Percentiles rank a stretch among this genome's conserved stretches.
phyloP scores from a whole-genome alignment of 352 stramenopile genomes.

The Phytophthora citricola region DNA sequence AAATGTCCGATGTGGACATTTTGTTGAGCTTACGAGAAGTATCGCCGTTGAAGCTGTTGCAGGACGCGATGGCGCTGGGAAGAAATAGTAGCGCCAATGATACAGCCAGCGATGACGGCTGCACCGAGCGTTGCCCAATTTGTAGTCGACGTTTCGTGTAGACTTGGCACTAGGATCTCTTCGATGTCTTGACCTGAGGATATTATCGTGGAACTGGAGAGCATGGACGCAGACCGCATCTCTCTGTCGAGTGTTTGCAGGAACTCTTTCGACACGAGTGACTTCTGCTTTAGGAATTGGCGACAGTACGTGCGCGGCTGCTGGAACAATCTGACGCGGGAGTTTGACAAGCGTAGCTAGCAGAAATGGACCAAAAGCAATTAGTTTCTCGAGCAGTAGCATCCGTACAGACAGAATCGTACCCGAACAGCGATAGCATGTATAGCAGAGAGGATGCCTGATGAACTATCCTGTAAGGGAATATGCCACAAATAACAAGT shows the following conservation, averaged over 20 bases:
- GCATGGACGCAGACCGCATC: conserved; percentile 21
- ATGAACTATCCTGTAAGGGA: conserved; percentile 50
- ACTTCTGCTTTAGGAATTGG: conserved; percentile 30
- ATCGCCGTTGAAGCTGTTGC: conserved; percentile 19
- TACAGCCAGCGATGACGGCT: conserved; percentile 38
- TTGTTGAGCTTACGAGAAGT: conserved; percentile 7
- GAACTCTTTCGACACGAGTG: conserved; percentile 33
- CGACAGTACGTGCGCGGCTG: conserved; percentile 28
- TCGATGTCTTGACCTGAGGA: conserved; percentile 23
- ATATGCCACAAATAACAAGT: not conserved
- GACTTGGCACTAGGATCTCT: conserved; percentile 8
- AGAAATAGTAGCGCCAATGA: conserved; percentile 31
- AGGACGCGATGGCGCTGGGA: conserved; percentile 23
- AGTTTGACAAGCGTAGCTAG: conserved; percentile 29
- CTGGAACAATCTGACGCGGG: conserved; percentile 31
- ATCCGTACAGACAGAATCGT: conserved; percentile 4
- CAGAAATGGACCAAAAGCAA: not conserved
- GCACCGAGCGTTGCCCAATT: conserved; percentile 42
- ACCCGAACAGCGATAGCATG: conserved; percentile 64
- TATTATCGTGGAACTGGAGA: conserved; percentile 21
- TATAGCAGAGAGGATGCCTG: conserved; percentile 59
- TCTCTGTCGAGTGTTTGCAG: conserved; percentile 30
- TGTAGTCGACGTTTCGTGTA: not conserved
- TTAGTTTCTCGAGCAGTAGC: not conserved
- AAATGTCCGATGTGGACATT: not conserved